Conservation (phyloP, 305 asterid genomes). For the Solanum hybrid region DNA sequence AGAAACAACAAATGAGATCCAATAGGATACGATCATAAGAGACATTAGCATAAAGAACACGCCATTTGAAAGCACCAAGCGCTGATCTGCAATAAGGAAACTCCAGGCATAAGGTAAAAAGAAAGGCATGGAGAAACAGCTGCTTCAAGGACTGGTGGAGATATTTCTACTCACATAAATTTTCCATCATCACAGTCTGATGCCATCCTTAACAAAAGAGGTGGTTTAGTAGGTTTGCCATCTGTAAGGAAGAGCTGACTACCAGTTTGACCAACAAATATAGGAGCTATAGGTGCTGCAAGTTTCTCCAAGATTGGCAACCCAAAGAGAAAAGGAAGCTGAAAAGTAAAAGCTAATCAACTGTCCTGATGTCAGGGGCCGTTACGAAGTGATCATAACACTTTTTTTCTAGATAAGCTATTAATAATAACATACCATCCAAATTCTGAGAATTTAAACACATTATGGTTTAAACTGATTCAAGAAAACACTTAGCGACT, state of each 20-base stretch:
- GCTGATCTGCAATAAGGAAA: constrained; percentile 63
- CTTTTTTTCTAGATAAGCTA: constrained; percentile 3
- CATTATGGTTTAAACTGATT: not conserved
- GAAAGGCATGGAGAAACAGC: not conserved
- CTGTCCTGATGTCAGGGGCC: constrained; percentile 54
- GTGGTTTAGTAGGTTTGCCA: constrained; percentile 67
- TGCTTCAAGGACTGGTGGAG: constrained; percentile 5
- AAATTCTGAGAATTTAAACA: not conserved
- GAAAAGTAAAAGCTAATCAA: constrained; percentile 31
- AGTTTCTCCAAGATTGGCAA: constrained; percentile 80
- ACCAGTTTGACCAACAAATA: constrained; percentile 82
- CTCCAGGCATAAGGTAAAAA: constrained; percentile 1
- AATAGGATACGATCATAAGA: constrained; percentile 87
- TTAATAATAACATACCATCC: not conserved
- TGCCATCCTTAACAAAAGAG: constrained; percentile 80
- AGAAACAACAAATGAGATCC: not conserved
- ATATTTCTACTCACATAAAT: constrained; percentile 54
- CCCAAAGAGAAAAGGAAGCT: constrained; percentile 96
- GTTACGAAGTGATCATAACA: not conserved
- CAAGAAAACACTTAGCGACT: not conserved
- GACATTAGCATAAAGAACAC: constrained; percentile 77
- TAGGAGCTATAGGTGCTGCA: constrained; percentile 87
- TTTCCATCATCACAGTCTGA: constrained; percentile 78
- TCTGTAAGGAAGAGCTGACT: constrained; percentile 93
- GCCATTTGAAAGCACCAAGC: constrained; percentile 70